Evolutionary conservation across 2,329 filamentous ascomycete genomes (phyloP).

Genomic region (Trichophyton rubrum): DNA sequence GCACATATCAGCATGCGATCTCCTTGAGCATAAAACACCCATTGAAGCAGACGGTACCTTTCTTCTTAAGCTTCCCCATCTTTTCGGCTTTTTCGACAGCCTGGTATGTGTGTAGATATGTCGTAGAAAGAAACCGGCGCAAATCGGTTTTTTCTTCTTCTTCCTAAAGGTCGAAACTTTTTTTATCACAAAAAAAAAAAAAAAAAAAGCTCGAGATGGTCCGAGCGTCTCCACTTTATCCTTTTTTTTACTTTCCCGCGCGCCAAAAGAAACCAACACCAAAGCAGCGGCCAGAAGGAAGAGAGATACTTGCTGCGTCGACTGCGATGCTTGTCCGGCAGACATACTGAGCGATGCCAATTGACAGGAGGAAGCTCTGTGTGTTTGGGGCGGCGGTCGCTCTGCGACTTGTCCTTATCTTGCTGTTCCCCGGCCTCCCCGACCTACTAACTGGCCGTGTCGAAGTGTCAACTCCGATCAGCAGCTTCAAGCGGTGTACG

Average conservation of each 20-base stretch:
- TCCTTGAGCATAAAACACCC: conserved; percentile 5
- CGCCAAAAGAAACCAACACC: background rate
- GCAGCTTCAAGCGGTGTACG: conserved; percentile 93
- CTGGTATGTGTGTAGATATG: background rate
- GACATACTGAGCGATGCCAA: conserved; percentile 32
- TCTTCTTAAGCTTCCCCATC: conserved; percentile 80
- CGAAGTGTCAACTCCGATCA: conserved; percentile 92
- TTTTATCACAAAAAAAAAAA: conserved; percentile 3
- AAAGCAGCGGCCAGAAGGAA: background rate
- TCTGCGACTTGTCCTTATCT: conserved; percentile 67
- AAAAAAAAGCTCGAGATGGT: conserved; percentile 9
- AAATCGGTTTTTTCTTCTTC: conserved; percentile 20
- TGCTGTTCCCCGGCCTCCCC: conserved; percentile 69
- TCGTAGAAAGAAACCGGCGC: background rate
- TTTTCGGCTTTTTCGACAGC: conserved; percentile 18
- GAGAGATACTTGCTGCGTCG: background rate
- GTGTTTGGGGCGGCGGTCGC: conserved; percentile 66
- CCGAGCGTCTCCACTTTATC: conserved; percentile 10
- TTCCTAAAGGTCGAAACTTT: background rate
- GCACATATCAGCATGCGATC: conserved; percentile 10
- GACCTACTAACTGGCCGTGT: conserved; percentile 79
- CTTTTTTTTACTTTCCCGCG: background rate
- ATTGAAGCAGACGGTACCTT: conserved; percentile 41
- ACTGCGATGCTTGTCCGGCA: conserved; percentile 1
- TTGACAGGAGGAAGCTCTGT: conserved; percentile 48